Conservation (phyloP, 306 rosid species). For the Rubus parviflorus region DNA sequence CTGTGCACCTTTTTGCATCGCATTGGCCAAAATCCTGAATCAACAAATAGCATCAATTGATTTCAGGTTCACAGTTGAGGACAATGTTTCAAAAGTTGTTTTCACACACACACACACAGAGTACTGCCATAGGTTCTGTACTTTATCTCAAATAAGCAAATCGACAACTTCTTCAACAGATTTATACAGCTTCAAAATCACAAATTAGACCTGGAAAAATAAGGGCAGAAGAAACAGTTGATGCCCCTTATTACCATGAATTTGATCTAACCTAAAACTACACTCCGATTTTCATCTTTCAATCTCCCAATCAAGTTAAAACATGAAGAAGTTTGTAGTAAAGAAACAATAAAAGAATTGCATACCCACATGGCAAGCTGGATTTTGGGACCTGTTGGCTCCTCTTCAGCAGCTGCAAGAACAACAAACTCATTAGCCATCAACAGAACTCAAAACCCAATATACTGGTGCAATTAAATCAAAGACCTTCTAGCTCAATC, state of each 20-base stretch:
- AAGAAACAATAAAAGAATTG: slow-evolving; percentile 11
- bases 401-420: slow-evolving; percentile 48
- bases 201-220: neutral
- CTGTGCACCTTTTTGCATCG: slow-evolving; percentile 87
- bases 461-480: slow-evolving; percentile 8
- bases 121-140: neutral
- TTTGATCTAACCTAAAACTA: neutral
- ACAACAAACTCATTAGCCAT: neutral
- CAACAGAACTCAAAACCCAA: slow-evolving; percentile 13
- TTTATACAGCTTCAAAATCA: neutral
- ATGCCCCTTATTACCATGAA: neutral
- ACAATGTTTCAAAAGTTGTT: neutral
- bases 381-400: slow-evolving; percentile 48
- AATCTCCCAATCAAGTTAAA: neutral
- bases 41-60: slow-evolving; percentile 32
- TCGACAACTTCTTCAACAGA: neutral
- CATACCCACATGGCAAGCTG: slow-evolving; percentile 98
- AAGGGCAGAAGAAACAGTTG: neutral
- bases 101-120: neutral
- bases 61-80: slow-evolving; percentile 9
- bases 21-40: slow-evolving; percentile 94
- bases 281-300: neutral
- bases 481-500: slow-evolving; percentile 10
- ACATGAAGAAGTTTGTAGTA: neutral
- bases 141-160: neutral